phyloP scores from a whole-genome alignment of 345 rosid species.

The Salix udensis region DNA sequence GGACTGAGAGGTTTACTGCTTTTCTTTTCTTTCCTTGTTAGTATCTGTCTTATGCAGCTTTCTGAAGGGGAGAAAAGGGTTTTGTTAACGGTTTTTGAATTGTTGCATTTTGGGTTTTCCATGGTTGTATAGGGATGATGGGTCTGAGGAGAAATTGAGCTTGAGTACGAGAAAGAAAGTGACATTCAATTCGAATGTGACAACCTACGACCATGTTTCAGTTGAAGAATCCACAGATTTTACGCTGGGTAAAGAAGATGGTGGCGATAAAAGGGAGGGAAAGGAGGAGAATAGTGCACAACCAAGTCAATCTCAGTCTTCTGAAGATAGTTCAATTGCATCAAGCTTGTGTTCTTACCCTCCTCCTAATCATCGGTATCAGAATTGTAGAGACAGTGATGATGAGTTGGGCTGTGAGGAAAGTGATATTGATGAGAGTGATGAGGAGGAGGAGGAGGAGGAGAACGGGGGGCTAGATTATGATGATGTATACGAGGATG shows the following conservation, averaged over 20 bases:
- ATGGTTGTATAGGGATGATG: conserved; percentile 31
- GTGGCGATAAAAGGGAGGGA: conserved; percentile 13
- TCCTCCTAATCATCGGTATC: conserved; percentile 44
- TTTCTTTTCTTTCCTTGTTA: background rate
- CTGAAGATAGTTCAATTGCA: conserved; percentile 42
- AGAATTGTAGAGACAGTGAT: conserved; percentile 34
- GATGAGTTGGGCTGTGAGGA: conserved; percentile 32
- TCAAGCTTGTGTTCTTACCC: conserved; percentile 59
- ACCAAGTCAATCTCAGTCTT: conserved; percentile 35
- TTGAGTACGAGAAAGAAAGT: conserved; percentile 59
- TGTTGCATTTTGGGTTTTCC: conserved; percentile 4
- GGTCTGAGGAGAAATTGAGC: conserved; percentile 44
- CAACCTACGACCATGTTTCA: conserved; percentile 55
- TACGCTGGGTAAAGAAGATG: conserved; percentile 31
- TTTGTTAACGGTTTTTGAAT: background rate
- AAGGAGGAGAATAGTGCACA: conserved; percentile 22
- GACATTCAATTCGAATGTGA: conserved; percentile 63
- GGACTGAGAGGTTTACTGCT: background rate
- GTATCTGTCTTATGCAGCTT: background rate
- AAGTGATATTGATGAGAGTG: conserved; percentile 18
- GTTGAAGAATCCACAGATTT: conserved; percentile 37
- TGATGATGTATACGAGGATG: conserved; percentile 11
- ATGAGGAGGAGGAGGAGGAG: conserved; percentile 8
- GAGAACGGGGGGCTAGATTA: conserved; percentile 14
- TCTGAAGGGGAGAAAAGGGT: no score